Evolutionary conservation across 208 protist species (phyloP), one percentile per base, ranked within the genome.

Genomic region (Plasmodiophora brassicae): DNA sequence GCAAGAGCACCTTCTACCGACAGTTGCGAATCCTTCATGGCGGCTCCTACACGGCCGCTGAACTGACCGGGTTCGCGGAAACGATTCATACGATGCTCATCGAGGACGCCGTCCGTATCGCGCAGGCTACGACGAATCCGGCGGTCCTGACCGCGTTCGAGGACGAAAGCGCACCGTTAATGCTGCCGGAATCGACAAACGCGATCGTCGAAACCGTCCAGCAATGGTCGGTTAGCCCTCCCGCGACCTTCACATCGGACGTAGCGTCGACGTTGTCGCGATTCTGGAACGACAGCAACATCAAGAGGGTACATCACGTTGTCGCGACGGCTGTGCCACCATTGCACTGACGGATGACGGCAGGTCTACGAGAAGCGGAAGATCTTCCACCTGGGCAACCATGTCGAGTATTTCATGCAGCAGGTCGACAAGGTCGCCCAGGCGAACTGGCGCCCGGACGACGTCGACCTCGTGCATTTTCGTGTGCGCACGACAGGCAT

Each of bases 1-100:
- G n/a, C n/a, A n/a, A n/a, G n/a, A n/a, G n/a, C n/a, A 78, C 65
- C 41, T 78, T 78, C 65, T 78, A 78, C 41, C 65, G 65, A 38
- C 65, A 78, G n/a, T 32, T 78, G n/a, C 32, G n/a, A 32, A 78
- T 78, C 5, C 65, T 78, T 44, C 41, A 78, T 38, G 65, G 65
- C 41, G 65, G 65, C 5, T n/a, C 32, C 10, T 78, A 78, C 41
- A 5, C 5, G 5, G 20, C 41, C 32, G 14, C 20, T 14, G 65
- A 78, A 78, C 32, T 78, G 65, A n/a, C 20, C 5, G 65, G 41
- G 20, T 78, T 78, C n/a, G 65, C 32, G 32, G 10, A 38, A 32
- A 38, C 41, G 65, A 78, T 78, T n/a, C 65, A 78, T 5, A 44
- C 65, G 65, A 78, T 78, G 65, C 32, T 78, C 32, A 78, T 78